Evolutionary conservation across 164 flowering plant species (phyloP).

Genomic region (Houttuynia cordata): DNA sequence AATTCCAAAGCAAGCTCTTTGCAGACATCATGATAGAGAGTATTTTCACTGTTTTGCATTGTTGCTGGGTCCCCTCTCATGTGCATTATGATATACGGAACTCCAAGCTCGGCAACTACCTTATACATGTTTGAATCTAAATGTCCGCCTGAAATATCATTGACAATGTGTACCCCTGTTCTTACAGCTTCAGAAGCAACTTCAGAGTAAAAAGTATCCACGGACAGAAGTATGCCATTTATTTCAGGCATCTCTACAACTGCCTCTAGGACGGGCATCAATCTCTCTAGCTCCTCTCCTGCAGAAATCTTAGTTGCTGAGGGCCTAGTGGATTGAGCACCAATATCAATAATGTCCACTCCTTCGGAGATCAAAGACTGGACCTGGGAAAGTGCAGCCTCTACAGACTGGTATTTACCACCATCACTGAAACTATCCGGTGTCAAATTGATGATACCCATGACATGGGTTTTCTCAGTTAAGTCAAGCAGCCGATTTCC

Average conservation of each 20-base stretch:
- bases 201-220: slow-evolving; percentile 79
- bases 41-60: slow-evolving; percentile 64
- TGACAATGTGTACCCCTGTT: slow-evolving; percentile 71
- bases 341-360: slow-evolving; percentile 84
- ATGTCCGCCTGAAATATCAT: slow-evolving; percentile 82
- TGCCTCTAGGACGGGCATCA: slow-evolving; percentile 76
- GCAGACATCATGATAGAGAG: slow-evolving; percentile 60
- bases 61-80: slow-evolving; percentile 85
- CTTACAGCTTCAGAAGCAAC: slow-evolving; percentile 72
- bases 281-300: slow-evolving; percentile 67
- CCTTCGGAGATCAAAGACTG: slow-evolving; percentile 64
- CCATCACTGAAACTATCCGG: slow-evolving; percentile 98
- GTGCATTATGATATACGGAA: slow-evolving; percentile 81
- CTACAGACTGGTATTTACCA: slow-evolving; percentile 59
- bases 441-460: slow-evolving; percentile 85
- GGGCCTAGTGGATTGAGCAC: slow-evolving; percentile 92
- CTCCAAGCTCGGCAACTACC: slow-evolving; percentile 48
- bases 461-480: slow-evolving; percentile 63
- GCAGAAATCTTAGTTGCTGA: slow-evolving; percentile 54
- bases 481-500: slow-evolving; percentile 67
- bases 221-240: slow-evolving; percentile 66
- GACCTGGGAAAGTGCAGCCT: slow-evolving; percentile 63
- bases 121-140: slow-evolving; percentile 56
- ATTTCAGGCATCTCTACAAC: slow-evolving; percentile 46
- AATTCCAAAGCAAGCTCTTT: slow-evolving; percentile 57